These are phyloP conservation scores for Suillus alpinus DNA, from an alignment of 768 basidiomycete genomes.

Conservation along the genomic window DNA sequence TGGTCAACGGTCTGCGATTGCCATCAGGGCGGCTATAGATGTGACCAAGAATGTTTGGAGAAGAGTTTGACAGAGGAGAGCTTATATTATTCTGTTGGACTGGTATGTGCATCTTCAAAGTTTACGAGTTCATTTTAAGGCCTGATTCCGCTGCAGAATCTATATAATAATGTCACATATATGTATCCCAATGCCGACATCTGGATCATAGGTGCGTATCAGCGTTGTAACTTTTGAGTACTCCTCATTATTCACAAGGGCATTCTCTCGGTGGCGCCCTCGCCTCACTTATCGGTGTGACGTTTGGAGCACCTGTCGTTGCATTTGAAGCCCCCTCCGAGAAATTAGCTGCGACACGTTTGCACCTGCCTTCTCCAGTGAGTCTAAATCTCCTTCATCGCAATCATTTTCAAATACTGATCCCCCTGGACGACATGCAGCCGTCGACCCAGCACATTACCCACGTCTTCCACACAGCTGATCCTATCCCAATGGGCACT, in stretches of 20 bases:
- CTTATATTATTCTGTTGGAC: constrained; percentile 84
- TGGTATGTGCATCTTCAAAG: constrained; percentile 46
- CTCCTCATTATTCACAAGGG: constrained; percentile 21
- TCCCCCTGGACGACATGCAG: constrained; percentile 31
- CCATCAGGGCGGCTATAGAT: constrained; percentile 69
- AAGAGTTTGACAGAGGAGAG: constrained; percentile 74
- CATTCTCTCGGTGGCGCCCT: constrained; percentile 87
- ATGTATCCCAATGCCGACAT: constrained; percentile 89
- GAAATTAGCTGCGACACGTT: constrained; percentile 62
- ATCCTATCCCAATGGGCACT: constrained; percentile 86
- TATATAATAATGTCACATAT: constrained; percentile 89
- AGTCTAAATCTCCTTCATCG: constrained; percentile 1
- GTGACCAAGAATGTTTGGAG: constrained; percentile 81
- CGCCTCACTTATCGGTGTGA: constrained; percentile 78
- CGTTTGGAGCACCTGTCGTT: constrained; percentile 92
- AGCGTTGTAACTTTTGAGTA: not conserved
- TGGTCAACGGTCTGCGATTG: constrained; percentile 95
- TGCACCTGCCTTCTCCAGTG: constrained; percentile 88
- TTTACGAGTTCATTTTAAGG: not conserved
- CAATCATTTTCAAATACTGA: constrained; percentile 1
- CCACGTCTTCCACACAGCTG: constrained; percentile 90
- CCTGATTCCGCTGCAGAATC: constrained; percentile 48
- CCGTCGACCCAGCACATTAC: constrained; percentile 74
- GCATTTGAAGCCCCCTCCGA: constrained; percentile 87
- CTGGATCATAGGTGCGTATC: constrained; percentile 70